Conservation (phyloP, 352 stramenopile species). For the Phytophthora citrophthora region DNA sequence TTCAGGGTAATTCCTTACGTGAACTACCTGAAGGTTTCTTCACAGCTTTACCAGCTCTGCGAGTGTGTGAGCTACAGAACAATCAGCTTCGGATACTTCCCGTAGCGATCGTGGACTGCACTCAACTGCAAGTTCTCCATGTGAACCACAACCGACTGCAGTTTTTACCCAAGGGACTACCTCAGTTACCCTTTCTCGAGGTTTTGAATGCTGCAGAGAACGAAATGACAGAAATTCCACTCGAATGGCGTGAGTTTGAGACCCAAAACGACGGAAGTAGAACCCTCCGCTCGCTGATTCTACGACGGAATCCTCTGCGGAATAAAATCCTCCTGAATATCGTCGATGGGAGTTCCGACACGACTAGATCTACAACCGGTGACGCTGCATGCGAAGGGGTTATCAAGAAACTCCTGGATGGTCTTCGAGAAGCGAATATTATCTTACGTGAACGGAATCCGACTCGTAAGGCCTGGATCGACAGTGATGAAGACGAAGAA, state of each 20-base stretch:
- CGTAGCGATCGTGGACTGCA: slow-evolving; percentile 37
- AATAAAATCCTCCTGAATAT: slow-evolving; percentile 35
- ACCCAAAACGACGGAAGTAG: slow-evolving; percentile 29
- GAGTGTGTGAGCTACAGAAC: slow-evolving; percentile 45
- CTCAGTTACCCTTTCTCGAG: slow-evolving; percentile 33
- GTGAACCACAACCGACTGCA: slow-evolving; percentile 58
- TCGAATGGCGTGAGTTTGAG: slow-evolving; percentile 57
- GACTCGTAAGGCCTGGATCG: slow-evolving; percentile 25
- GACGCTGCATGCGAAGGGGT: slow-evolving; percentile 49
- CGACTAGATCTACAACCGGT: slow-evolving; percentile 12
- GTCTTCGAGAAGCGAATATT: slow-evolving; percentile 37
- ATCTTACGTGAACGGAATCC: slow-evolving; percentile 7
- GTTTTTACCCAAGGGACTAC: slow-evolving; percentile 36
- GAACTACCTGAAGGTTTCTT: slow-evolving; percentile 61
- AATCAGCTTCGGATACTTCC: slow-evolving; percentile 52
- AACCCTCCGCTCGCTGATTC: slow-evolving; percentile 45
- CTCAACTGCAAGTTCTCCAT: slow-evolving; percentile 45
- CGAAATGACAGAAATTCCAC: slow-evolving; percentile 45
- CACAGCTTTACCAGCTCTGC: slow-evolving; percentile 35
- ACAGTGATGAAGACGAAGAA: slow-evolving; percentile 32
- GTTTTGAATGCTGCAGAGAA: slow-evolving; percentile 60
- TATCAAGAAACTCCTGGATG: slow-evolving; percentile 59
- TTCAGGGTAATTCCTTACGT: slow-evolving; percentile 52
- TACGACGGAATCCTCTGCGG: slow-evolving; percentile 55
- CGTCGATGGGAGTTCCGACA: slow-evolving; percentile 37